These are phyloP conservation scores for Boletus pseudopeckii DNA, from an alignment of 768 basidiomycete species.

Conservation along the genomic window DNA sequence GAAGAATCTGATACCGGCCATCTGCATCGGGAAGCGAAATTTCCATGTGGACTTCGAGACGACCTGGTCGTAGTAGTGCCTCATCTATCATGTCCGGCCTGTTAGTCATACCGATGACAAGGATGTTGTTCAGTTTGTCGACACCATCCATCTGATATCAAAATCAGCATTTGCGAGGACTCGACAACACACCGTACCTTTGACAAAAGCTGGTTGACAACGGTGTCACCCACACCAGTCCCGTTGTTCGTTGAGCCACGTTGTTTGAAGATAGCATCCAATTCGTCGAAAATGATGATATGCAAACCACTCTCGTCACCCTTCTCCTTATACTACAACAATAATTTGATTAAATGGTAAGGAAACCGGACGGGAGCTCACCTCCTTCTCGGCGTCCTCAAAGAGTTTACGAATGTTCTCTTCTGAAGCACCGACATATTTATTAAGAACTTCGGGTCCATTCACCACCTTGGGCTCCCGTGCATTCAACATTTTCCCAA, in stretches of 20 bases:
- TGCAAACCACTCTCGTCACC: slow-evolving; percentile 95
- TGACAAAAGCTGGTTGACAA: slow-evolving; percentile 96
- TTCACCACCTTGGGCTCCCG: slow-evolving; percentile 98
- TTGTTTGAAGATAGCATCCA: slow-evolving; percentile 98
- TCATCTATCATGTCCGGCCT: slow-evolving; percentile 99
- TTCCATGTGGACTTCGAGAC: slow-evolving; percentile 99
- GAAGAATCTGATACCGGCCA: slow-evolving; percentile 90
- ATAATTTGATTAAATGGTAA: background rate
- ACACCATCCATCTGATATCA: slow-evolving; percentile 91
- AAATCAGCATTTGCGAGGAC: slow-evolving; percentile 9
- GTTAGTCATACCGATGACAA: slow-evolving; percentile 99
- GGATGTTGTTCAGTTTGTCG: slow-evolving; percentile 96
- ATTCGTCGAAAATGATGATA: slow-evolving; percentile 99
- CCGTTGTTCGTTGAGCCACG: slow-evolving; percentile 89
- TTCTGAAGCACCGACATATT: slow-evolving; percentile 95
- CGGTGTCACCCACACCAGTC: slow-evolving; percentile 97
- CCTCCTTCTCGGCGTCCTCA: slow-evolving; percentile 98
- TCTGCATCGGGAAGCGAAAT: slow-evolving; percentile 95
- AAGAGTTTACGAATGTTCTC: slow-evolving; percentile 98
- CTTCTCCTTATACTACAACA: slow-evolving; percentile 85
- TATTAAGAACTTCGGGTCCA: slow-evolving; percentile 95
- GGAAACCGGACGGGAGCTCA: slow-evolving; percentile 18
- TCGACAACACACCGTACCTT: slow-evolving; percentile 52
- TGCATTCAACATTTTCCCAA: slow-evolving; percentile 98
- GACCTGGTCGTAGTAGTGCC: slow-evolving; percentile 93